Base-by-base conservation (phyloP, 2,329 filamentous ascomycete genomes). In the Aspergillus chevalieri region DNA sequence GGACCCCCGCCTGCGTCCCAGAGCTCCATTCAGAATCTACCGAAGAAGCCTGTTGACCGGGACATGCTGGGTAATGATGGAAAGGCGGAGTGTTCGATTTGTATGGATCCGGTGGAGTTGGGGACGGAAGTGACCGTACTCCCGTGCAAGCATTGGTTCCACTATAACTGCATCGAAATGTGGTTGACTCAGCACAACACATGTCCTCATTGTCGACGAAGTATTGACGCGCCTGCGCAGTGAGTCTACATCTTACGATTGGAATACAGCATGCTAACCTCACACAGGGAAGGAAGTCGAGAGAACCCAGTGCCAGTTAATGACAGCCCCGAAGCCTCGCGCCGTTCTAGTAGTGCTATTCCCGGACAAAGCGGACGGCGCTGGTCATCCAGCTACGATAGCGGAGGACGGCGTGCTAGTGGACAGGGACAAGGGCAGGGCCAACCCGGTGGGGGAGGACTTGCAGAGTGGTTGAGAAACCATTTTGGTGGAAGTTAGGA, bases 141-240 rank as follows among this genome's bases (percentile, higher is more conserved):
- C 46, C 90, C 90, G 0, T 98, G 93, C 71, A 86, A 83, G 51
- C 93, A 98, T 64, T 95, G 89, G 89, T 97, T 95, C 66, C 92
- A 96, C 63, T 84, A 85, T 50, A 75, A 81, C 22, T 97, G 92
- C 61, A 87, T 93, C 30, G 78, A 83, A 21, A 77, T 87, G 45
- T 97, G 92, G 92, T 73, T 97, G 46, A 82, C 80, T 60, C 87
- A 95, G 68, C 91, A 96, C 68, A 90, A 96, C 61, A 95, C 91
- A 0, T 97, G 92, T 61, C 92, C 92, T 4, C 74, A 77, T 52
- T 77, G 74, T 48, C 68, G 74, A 38, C 66, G 67, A 42, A 61
- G 66, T 26, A 73, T 74, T 28, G 59, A 59, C 48, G 47, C 52
- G 38, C 51, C 49, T 52, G 50, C 52, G 53, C 47, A 54, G 60